Conservation (phyloP, 257 asterid genomes). For the Ligustrum vulgare region DNA sequence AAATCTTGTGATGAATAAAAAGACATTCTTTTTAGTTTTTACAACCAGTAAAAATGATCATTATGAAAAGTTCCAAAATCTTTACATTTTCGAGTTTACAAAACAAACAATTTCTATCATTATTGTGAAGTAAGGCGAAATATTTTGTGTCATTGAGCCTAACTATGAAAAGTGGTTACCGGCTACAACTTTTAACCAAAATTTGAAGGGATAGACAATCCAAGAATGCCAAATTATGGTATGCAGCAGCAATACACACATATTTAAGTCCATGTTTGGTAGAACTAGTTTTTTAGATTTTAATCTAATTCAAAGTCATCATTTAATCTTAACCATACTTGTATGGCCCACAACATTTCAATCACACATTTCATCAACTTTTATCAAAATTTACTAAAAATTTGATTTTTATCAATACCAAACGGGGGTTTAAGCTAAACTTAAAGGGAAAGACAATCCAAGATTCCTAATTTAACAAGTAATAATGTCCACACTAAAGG, state of each 20-base stretch:
- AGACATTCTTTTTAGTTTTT: not conserved
- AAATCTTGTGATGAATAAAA: not conserved
- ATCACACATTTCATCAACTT: too few relatives aligned
- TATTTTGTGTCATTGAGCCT: not conserved
- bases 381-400: too few relatives aligned
- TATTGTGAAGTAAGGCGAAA: not conserved
- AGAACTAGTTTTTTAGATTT: too few relatives aligned
- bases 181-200: not conserved
- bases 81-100: not conserved
- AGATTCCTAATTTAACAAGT: not conserved
- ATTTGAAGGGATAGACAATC: not conserved
- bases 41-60: not conserved
- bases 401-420: too few relatives aligned
- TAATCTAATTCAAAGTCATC: too few relatives aligned
- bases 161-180: not conserved
- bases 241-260: not conserved
- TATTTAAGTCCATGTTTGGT: too few relatives aligned
- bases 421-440: not conserved
- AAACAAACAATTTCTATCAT: not conserved
- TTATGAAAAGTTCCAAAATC: slow-evolving; percentile 7
- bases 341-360: too few relatives aligned
- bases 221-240: not conserved
- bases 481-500: not conserved
- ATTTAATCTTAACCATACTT: too few relatives aligned
- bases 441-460: not conserved